Percentiles rank a stretch among this genome's conserved stretches.
Conservation (phyloP, 352 stramenopile species). For the Blastocystis sp. region DNA sequence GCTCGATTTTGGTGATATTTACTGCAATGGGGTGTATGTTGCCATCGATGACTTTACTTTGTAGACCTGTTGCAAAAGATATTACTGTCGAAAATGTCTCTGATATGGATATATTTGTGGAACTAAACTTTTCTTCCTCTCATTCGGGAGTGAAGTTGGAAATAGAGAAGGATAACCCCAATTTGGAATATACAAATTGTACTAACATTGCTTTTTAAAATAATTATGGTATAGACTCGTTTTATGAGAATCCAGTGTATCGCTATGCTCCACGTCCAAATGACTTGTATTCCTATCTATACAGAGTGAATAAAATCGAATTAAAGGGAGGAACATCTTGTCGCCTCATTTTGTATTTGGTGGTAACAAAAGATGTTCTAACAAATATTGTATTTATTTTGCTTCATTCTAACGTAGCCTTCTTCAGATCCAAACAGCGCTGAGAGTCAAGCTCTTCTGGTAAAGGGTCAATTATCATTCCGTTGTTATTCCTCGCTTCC, state of each 20-base stretch:
- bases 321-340: not conserved
- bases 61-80: not conserved
- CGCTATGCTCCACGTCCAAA: slow-evolving; percentile 14
- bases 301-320: not conserved
- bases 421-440: not conserved
- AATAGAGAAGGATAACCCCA: slow-evolving; percentile 41
- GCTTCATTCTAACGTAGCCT: not conserved
- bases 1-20: slow-evolving; percentile 15
- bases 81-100: slow-evolving; percentile 37
- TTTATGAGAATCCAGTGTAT: slow-evolving; percentile 16
- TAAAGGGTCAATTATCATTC: not conserved
- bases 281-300: slow-evolving; percentile 26
- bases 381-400: not conserved
- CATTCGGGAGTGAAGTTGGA: not conserved
- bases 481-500: not conserved
- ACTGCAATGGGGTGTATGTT: slow-evolving; percentile 13
- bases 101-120: not conserved
- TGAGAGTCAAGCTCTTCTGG: not conserved
- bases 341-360: not conserved
- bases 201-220: not conserved
- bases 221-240: not conserved
- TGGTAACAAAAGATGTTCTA: not conserved
- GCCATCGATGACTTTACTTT: not conserved
- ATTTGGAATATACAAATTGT: slow-evolving; percentile 9
- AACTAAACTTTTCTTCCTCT: not conserved